Evolutionary conservation across 2,329 filamentous ascomycete genomes (phyloP), one percentile per base, ranked within the genome.

Genomic region (Elsinoe ampelina): DNA sequence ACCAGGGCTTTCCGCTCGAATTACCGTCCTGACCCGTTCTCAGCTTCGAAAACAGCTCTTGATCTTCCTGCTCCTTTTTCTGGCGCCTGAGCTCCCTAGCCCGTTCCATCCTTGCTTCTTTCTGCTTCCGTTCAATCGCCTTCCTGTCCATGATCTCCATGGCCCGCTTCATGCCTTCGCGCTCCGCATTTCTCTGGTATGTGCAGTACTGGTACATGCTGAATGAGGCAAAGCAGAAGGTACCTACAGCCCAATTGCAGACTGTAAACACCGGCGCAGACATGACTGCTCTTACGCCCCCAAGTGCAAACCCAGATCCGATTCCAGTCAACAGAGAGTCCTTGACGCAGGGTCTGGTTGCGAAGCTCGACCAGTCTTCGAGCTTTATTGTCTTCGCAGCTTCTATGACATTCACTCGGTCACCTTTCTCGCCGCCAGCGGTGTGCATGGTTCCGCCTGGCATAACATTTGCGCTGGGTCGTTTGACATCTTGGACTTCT

Each of bases 271-370:
- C 72, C 15, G 79, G 77, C 41, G 79, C 82, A 81, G 63, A 50
- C 63, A 89, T 72, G 19, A 96, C 76, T 64, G 84, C 86, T 61
- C 86, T 81, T 56, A 91, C 65, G 58, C 84, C 85, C 56, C 91
- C 92, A 32, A 89, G 72, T 3, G 80, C 86, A 61, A 89, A 87
- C 2, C 89, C 93, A 2, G 82, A 79, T 1, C 82, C 86, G 64
- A 98, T 95, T 20, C 90, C 93, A 1, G 87, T 83, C 63, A 97
- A 74, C 55, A 95, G 77, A 1, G 88, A 85, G 67, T 95, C 86
- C 60, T 91, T 79, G 17, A 89, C 86, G 70, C 93, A 97, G 0
- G 92, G 92, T 58, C 83, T 80, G 70, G 86, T 85, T 69, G 91
- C 85, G 55, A 95, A 76, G 43, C 82, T 81, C 43, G 82, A 70